Evolutionary conservation across 2,329 filamentous ascomycete species (phyloP).

Genomic region (Colletotrichum cereale): DNA sequence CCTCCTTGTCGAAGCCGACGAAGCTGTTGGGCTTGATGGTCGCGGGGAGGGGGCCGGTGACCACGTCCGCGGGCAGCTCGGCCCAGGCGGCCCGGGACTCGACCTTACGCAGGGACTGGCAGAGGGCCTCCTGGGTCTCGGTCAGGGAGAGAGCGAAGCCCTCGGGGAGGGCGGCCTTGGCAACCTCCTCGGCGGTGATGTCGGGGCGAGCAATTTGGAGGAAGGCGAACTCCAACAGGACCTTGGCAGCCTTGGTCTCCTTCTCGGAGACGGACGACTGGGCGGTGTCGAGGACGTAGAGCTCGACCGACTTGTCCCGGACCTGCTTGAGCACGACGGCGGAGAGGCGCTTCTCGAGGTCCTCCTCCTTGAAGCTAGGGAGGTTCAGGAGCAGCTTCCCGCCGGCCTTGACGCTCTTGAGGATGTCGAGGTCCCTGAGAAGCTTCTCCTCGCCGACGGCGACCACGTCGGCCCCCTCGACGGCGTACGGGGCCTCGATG

Average conservation of each 20-base stretch:
- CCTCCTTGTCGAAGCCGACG: constrained; percentile 80
- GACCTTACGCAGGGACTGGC: constrained; percentile 77
- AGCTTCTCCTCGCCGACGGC: constrained; percentile 83
- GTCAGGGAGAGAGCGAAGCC: constrained; percentile 62
- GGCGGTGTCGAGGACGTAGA: constrained; percentile 82
- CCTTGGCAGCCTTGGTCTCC: constrained; percentile 70
- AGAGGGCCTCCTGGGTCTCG: constrained; percentile 75
- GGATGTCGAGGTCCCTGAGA: constrained; percentile 80
- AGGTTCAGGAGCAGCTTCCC: constrained; percentile 83
- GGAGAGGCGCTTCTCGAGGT: constrained; percentile 88
- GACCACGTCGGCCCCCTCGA: constrained; percentile 82
- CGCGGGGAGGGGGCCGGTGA: constrained; percentile 66
- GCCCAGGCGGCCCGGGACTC: constrained; percentile 87
- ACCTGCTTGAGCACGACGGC: constrained; percentile 77
- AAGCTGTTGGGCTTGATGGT: constrained; percentile 86
- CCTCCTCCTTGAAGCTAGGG: constrained; percentile 85
- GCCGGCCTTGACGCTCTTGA: constrained; percentile 76
- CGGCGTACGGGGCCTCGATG: constrained; percentile 85
- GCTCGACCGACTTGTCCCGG: constrained; percentile 75
- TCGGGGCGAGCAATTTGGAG: constrained; percentile 80
- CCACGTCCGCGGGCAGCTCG: constrained; percentile 72
- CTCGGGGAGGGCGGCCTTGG: constrained; percentile 72
- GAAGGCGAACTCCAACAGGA: constrained; percentile 85
- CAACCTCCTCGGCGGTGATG: constrained; percentile 70
- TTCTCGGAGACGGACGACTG: constrained; percentile 76